These are phyloP conservation scores for Fraxinus sp. DNA, from an alignment of 305 asterid genomes.

Conservation along the genomic window DNA sequence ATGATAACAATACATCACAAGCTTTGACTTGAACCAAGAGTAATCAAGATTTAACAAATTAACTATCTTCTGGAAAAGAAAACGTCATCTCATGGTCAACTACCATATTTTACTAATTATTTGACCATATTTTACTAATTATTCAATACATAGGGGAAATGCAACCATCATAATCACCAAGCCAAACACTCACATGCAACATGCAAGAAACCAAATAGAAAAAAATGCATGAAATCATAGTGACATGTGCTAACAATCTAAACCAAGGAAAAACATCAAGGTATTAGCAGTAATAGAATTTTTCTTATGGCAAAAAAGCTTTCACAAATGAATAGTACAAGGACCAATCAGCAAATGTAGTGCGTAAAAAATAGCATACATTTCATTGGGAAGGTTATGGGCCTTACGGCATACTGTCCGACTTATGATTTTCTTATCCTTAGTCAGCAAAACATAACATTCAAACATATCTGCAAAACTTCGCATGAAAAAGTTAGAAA, in stretches of 20 bases:
- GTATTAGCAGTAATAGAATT: neutral
- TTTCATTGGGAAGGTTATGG: slow-evolving; percentile 39
- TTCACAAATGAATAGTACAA: neutral
- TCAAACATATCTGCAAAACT: slow-evolving; percentile 42
- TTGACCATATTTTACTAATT: neutral
- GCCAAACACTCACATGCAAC: neutral
- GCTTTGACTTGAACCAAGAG: neutral
- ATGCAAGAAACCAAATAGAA: slow-evolving; percentile 10
- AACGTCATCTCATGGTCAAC: neutral
- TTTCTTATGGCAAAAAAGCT: slow-evolving; percentile 3
- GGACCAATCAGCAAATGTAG: slow-evolving; percentile 13
- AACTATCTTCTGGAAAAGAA: neutral
- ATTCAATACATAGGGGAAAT: neutral
- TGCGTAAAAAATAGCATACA: slow-evolving; percentile 40
- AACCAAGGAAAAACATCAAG: neutral
- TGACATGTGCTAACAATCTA: neutral
- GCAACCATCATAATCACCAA: slow-evolving; percentile 14
- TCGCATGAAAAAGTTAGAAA: slow-evolving; percentile 19
- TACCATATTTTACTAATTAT: neutral
- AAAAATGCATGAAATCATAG: slow-evolving; percentile 15
- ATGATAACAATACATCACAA: neutral
- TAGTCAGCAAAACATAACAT: slow-evolving; percentile 40
- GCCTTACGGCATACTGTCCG: slow-evolving; percentile 38
- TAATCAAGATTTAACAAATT: neutral
- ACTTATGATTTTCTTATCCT: slow-evolving; percentile 50